Percentiles rank a stretch among this genome's conserved stretches.
phyloP scores from a whole-genome alignment of 306 rosid genomes.

The Hippophae rhamnoides region DNA sequence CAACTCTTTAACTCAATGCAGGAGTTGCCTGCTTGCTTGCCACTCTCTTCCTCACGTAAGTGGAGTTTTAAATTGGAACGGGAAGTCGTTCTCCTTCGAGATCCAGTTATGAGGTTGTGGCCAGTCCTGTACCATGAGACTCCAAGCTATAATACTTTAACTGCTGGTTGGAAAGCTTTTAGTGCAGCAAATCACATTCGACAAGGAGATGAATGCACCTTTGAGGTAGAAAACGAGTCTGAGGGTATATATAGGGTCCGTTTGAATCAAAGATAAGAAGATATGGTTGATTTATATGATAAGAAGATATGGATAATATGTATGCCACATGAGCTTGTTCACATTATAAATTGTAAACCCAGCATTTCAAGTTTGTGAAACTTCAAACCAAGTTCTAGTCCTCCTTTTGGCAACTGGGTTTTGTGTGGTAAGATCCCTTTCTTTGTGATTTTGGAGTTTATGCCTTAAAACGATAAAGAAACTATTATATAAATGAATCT shows the following conservation, averaged over 20 bases:
- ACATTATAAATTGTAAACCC: too few species aligned
- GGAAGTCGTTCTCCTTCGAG: conserved; percentile 34
- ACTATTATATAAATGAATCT: too few species aligned
- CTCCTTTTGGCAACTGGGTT: too few species aligned
- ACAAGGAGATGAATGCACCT: conserved; percentile 34
- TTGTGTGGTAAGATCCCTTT: not conserved
- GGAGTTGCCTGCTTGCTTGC: conserved; percentile 36
- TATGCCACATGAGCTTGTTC: too few species aligned
- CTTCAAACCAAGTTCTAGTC: too few species aligned
- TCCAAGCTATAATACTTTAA: conserved; percentile 9
- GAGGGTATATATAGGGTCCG: conserved; percentile 19
- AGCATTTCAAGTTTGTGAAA: too few species aligned
- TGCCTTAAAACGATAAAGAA: not conserved
- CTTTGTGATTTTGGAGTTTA: not conserved
- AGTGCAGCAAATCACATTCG: conserved; percentile 32
- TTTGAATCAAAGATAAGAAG: conserved; percentile 12
- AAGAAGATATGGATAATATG: too few species aligned
- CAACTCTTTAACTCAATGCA: conserved; percentile 15
- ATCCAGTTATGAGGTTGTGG: conserved; percentile 36
- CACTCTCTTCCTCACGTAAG: not conserved
- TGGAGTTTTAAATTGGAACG: not conserved
- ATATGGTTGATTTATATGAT: not conserved
- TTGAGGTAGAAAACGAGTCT: conserved; percentile 19
- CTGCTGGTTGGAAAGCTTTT: conserved; percentile 46
- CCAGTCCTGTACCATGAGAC: conserved; percentile 39